These are phyloP conservation scores for Fistulifera pelliculosa DNA, from an alignment of 108 stramenopile species.

Conservation along the genomic window DNA sequence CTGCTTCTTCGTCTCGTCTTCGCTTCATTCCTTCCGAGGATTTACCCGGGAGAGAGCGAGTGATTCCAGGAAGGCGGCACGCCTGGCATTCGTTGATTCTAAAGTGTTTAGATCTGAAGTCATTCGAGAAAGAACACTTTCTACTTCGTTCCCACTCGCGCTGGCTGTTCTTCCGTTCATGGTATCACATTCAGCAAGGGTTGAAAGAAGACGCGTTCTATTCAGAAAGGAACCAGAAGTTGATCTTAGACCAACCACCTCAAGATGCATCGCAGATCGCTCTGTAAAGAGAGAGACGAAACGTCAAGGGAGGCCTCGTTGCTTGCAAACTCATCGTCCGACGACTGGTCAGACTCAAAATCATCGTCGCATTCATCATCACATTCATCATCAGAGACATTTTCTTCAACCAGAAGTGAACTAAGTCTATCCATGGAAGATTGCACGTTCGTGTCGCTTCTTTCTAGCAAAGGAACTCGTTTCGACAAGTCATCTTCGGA, in stretches of 20 bases:
- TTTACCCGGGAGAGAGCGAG: background rate
- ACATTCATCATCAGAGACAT: background rate
- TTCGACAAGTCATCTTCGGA: background rate
- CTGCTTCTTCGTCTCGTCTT: constrained; percentile 5
- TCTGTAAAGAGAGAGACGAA: constrained; percentile 4
- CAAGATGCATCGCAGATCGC: constrained; percentile 1
- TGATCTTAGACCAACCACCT: background rate
- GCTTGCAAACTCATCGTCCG: too few species aligned
- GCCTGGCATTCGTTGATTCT: background rate
- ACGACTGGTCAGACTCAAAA: too few species aligned
- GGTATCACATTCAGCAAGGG: too few species aligned
- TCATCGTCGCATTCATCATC: background rate
- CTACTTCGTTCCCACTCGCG: background rate
- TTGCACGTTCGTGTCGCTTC: background rate
- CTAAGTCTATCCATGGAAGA: background rate
- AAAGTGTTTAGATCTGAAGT: background rate
- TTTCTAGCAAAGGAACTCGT: background rate
- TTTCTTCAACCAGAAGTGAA: constrained; percentile 6
- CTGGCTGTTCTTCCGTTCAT: background rate
- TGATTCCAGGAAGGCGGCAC: constrained; percentile 7
- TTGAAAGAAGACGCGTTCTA: too few species aligned
- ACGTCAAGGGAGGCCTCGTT: background rate
- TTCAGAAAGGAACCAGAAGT: too few species aligned
- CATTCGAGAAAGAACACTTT: constrained; percentile 4
- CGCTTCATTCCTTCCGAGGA: constrained; percentile 1